Evolutionary conservation across 2,329 filamentous ascomycete genomes (phyloP).

Genomic region (Fusarium tricinctum): DNA sequence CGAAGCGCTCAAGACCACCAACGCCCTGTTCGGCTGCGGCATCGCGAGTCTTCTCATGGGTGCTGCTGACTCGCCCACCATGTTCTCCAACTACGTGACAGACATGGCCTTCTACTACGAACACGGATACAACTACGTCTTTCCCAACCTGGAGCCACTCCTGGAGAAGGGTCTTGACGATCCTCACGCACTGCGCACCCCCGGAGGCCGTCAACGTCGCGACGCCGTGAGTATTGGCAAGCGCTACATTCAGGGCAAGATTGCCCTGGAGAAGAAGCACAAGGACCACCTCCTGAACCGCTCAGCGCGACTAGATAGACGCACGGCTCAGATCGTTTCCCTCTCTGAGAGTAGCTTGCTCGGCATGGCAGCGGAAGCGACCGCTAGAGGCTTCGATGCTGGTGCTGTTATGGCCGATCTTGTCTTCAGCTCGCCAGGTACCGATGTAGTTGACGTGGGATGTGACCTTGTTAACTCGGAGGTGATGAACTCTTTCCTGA

Average conservation of each 20-base stretch:
- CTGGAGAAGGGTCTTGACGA: slow-evolving; percentile 37
- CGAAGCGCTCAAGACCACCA: slow-evolving; percentile 44
- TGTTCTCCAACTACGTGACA: slow-evolving; percentile 47
- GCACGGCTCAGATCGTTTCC: slow-evolving; percentile 43
- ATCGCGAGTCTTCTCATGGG: slow-evolving; percentile 46
- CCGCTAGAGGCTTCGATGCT: slow-evolving; percentile 40
- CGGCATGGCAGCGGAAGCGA: slow-evolving; percentile 45
- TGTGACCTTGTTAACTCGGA: slow-evolving; percentile 45
- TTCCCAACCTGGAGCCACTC: slow-evolving; percentile 39
- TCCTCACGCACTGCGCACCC: slow-evolving; percentile 38
- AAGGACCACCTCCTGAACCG: slow-evolving; percentile 35
- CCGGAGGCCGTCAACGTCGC: slow-evolving; percentile 38
- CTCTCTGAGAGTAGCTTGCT: slow-evolving; percentile 44
- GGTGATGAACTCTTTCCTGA: slow-evolving; percentile 46
- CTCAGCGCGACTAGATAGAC: slow-evolving; percentile 37
- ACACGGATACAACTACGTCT: slow-evolving; percentile 47
- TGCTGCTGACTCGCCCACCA: slow-evolving; percentile 39
- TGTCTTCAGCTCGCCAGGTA: slow-evolving; percentile 47
- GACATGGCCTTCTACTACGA: slow-evolving; percentile 47
- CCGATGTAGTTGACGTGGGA: slow-evolving; percentile 44
- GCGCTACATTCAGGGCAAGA: slow-evolving; percentile 45
- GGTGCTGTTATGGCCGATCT: slow-evolving; percentile 45
- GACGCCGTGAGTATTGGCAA: slow-evolving; percentile 42
- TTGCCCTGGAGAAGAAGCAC: slow-evolving; percentile 42
- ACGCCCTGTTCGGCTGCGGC: slow-evolving; percentile 44